Percentiles rank a stretch among this genome's conserved stretches.
phyloP scores from a whole-genome alignment of 768 basidiomycete genomes.

The Termitomyces sp. region DNA sequence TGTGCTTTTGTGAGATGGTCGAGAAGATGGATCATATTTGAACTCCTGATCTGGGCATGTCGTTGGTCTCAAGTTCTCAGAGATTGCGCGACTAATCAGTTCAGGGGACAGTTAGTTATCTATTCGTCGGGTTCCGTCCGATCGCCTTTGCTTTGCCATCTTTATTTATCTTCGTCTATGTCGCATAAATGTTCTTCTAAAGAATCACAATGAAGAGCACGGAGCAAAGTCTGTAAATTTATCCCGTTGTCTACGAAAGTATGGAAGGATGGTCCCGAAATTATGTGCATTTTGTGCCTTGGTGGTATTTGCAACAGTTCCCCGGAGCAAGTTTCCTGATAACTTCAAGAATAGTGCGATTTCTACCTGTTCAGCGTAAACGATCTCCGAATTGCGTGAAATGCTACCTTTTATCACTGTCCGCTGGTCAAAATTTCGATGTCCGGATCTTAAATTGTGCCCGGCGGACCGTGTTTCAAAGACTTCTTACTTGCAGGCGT shows the following conservation, averaged over 20 bases:
- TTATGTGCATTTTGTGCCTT: no score
- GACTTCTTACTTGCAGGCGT: background rate
- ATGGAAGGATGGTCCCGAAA: no score
- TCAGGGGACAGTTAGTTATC: constrained; percentile 48
- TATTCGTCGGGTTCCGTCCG: no score
- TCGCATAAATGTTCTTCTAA: background rate
- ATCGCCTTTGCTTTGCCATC: background rate
- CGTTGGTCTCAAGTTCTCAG: constrained; percentile 42
- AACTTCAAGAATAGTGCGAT: no score
- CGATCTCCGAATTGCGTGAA: no score
- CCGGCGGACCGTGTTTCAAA: no score
- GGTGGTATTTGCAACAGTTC: no score
- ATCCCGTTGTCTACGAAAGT: background rate
- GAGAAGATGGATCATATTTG: constrained; percentile 39
- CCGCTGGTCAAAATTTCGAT: no score
- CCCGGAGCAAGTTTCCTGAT: no score
- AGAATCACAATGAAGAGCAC: background rate
- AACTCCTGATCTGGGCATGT: constrained; percentile 67
- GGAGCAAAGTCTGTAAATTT: background rate
- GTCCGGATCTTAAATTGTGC: background rate
- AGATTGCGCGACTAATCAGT: constrained; percentile 69
- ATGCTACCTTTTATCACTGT: no score
- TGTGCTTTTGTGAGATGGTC: constrained; percentile 20
- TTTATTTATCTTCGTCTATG: background rate
- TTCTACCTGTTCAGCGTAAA: no score